Evolutionary conservation across 768 basidiomycete genomes (phyloP), one percentile per base, ranked within the genome.

Genomic region (Russula sp.): DNA sequence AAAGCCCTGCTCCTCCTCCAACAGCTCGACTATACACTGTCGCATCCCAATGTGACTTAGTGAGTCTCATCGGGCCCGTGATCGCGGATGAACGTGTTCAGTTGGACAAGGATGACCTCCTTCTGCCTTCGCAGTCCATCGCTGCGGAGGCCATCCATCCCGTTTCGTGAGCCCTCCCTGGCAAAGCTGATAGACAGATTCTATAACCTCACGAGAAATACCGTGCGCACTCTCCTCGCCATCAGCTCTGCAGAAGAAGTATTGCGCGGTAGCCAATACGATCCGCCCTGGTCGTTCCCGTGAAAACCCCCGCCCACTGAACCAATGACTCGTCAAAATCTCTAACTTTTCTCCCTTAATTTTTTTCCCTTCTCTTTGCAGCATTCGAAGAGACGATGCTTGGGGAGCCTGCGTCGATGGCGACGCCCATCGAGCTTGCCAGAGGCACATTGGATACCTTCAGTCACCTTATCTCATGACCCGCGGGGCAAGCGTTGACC

Each of bases 21-120:
- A 69, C 89, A 93, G 65, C 74, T 97, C 63, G 94, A 93, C 72
- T 93, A 94, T 66, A 89, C 91, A 0, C 79, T 96, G 50, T 87
- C 91, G 0, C 94, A 98, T 72, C 94, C 94, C 7, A 90, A 94
- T 68, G 25, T 29, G 87, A 93, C 67, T 79, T 97, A 13, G 84
- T 87, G 1, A 86, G 86, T 65, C 77, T 91, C 29, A 77, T 95
- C 66, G 91, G 95, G 60, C 87, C 92, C 6, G 78, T 90, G 16
- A 87, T 88, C 0, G 70, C 80, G 2, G 91, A 92, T 11, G 94
- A 96, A 67, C 81, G 87, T 7, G 73, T 73, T 0, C 77, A 78
- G 52, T 76, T 90, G 51, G 88, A 93, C 67, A 85, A 84, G 64
- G 87, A 88, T 49, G 65, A 72, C 13, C 66, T 62, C 35, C 38